Evolutionary conservation across 164 flowering plant species (phyloP).

Genomic region (Protea cynaroides): DNA sequence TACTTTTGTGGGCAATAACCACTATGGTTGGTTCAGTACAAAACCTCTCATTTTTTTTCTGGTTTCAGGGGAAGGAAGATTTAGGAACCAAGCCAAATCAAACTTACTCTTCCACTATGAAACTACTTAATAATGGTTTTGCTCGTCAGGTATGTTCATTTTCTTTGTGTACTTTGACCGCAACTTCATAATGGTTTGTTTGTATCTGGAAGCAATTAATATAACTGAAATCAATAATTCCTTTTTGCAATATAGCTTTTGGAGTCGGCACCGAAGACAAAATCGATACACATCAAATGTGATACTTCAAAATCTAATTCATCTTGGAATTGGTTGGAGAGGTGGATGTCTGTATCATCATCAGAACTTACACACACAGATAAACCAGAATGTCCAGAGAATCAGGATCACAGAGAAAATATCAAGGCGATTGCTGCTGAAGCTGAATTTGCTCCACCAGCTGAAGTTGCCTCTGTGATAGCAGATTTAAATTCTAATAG

Average conservation of each 20-base stretch:
- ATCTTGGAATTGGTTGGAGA: slow-evolving; percentile 92
- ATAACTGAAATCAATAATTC: slow-evolving; percentile 3
- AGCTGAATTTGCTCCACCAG: slow-evolving; percentile 16
- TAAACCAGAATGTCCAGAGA: slow-evolving; percentile 22
- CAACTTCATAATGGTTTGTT: background rate
- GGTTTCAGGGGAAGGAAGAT: slow-evolving; percentile 37
- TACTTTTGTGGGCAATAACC: background rate
- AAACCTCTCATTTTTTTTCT: slow-evolving; percentile 1
- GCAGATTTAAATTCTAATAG: slow-evolving; percentile 16
- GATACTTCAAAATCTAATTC: slow-evolving; percentile 56
- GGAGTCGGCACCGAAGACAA: slow-evolving; percentile 58
- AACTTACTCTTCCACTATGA: slow-evolving; percentile 37
- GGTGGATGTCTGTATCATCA: slow-evolving; percentile 82
- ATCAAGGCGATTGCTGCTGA: slow-evolving; percentile 14
- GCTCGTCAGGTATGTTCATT: slow-evolving; percentile 60
- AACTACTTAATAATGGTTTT: slow-evolving; percentile 65
- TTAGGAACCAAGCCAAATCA: slow-evolving; percentile 23
- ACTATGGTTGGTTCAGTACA: background rate
- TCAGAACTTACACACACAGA: slow-evolving; percentile 20
- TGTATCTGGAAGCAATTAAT: background rate
- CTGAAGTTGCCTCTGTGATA: slow-evolving; percentile 26
- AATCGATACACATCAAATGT: slow-evolving; percentile 60
- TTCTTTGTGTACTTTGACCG: background rate
- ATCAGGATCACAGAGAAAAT: slow-evolving; percentile 16
- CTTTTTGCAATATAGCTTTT: slow-evolving; percentile 40